These are phyloP conservation scores for Diplodia mutila DNA, from an alignment of 2,329 filamentous ascomycete genomes.

Conservation along the genomic window DNA sequence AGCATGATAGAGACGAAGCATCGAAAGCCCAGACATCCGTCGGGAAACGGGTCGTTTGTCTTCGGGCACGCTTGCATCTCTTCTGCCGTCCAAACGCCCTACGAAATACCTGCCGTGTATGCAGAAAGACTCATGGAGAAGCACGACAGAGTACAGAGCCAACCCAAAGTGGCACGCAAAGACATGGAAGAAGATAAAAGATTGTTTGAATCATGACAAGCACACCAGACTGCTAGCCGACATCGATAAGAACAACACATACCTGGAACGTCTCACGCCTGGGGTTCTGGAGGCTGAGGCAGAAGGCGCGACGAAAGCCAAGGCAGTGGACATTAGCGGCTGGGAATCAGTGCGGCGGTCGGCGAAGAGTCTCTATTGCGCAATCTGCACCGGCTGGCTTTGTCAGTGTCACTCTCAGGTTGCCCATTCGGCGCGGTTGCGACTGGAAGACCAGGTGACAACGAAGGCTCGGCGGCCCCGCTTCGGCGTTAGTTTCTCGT, in stretches of 20 bases:
- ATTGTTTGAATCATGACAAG: neutral
- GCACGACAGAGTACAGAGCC: neutral
- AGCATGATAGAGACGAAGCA: too few relatives aligned
- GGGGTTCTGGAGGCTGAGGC: neutral
- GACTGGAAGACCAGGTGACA: slow-evolving; percentile 4
- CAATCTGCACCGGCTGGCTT: slow-evolving; percentile 15
- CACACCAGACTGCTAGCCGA: neutral
- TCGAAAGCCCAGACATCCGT: neutral
- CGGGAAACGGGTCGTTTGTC: neutral
- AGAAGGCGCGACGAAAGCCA: neutral
- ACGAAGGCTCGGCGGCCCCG: slow-evolving; percentile 1
- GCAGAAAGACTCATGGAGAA: neutral
- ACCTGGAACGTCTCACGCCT: slow-evolving; percentile 12
- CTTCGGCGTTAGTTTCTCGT: slow-evolving; percentile 4
- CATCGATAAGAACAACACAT: neutral
- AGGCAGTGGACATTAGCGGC: slow-evolving; percentile 3
- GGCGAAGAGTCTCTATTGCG: slow-evolving; percentile 12
- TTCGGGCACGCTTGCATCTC: neutral
- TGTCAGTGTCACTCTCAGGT: slow-evolving; percentile 5
- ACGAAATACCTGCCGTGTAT: neutral
- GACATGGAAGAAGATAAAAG: slow-evolving; percentile 6
- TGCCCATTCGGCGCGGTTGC: neutral
- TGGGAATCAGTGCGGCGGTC: neutral
- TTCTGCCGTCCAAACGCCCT: too few relatives aligned
- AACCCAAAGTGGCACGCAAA: neutral